phyloP scores from a whole-genome alignment of 2,329 filamentous ascomycete genomes.

The Aotearoamyces nothofagi region DNA sequence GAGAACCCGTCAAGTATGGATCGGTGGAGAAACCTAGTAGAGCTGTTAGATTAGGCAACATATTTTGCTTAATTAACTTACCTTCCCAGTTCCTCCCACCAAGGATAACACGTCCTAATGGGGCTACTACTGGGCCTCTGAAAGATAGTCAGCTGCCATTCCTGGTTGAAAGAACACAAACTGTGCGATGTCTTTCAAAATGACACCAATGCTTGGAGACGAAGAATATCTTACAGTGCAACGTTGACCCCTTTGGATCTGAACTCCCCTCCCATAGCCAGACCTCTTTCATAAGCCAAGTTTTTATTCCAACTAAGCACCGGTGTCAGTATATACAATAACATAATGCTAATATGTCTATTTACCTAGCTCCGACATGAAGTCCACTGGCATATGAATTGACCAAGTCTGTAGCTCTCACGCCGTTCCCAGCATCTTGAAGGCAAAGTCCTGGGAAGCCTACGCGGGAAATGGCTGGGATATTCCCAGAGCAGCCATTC shows the following conservation, averaged over 20 bases:
- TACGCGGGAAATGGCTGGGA: slow-evolving; percentile 35
- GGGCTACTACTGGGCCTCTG: slow-evolving; percentile 48
- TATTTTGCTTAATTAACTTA: too few species aligned
- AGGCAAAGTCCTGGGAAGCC: slow-evolving; percentile 46
- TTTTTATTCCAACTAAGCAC: slow-evolving; percentile 58
- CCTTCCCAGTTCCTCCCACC: slow-evolving; percentile 58
- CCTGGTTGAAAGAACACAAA: too few species aligned
- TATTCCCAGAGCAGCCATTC: slow-evolving; percentile 15
- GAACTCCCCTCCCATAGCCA: slow-evolving; percentile 59
- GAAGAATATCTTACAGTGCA: slow-evolving; percentile 58
- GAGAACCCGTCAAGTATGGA: slow-evolving; percentile 57
- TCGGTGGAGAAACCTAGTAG: slow-evolving; percentile 58
- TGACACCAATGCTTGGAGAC: too few species aligned
- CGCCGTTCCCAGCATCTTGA: slow-evolving; percentile 53
- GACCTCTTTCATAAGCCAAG: slow-evolving; percentile 49
- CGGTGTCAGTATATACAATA: slow-evolving; percentile 59
- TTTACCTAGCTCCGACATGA: slow-evolving; percentile 34
- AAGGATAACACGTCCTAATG: slow-evolving; percentile 49
- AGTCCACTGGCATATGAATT: slow-evolving; percentile 12
- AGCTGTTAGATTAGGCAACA: too few species aligned
- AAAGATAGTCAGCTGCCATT: slow-evolving; percentile 50
- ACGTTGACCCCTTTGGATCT: slow-evolving; percentile 59
- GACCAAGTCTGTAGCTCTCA: slow-evolving; percentile 43
- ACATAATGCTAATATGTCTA: slow-evolving; percentile 37
- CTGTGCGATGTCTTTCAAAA: too few species aligned